Evolutionary conservation across 352 stramenopile species (phyloP).

Genomic region (Phytophthora europaea): DNA sequence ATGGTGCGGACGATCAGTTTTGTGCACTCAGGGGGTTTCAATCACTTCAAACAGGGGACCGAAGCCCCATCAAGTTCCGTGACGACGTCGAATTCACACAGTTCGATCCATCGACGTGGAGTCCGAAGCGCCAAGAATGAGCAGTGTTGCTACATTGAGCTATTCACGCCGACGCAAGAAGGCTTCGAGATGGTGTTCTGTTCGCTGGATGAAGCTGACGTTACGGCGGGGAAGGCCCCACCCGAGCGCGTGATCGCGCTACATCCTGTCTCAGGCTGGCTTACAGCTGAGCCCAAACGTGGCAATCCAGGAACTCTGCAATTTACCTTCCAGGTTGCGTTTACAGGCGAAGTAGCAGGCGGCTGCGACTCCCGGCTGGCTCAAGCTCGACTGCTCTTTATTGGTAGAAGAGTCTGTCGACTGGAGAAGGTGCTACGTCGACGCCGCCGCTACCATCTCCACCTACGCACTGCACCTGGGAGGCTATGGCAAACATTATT

Average conservation of each 20-base stretch:
- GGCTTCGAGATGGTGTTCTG: slow-evolving; percentile 36
- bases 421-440: slow-evolving; percentile 34
- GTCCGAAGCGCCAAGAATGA: slow-evolving; percentile 25
- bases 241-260: slow-evolving; percentile 22
- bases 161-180: slow-evolving; percentile 29
- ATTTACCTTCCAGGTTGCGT: slow-evolving; percentile 37
- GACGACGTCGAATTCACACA: not conserved
- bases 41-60: slow-evolving; percentile 20
- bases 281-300: slow-evolving; percentile 22
- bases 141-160: slow-evolving; percentile 42
- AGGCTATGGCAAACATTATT: slow-evolving; percentile 18
- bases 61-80: slow-evolving; percentile 11
- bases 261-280: slow-evolving; percentile 37
- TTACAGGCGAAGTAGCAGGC: slow-evolving; percentile 20
- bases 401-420: slow-evolving; percentile 33
- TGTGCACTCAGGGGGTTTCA: slow-evolving; percentile 22
- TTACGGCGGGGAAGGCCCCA: slow-evolving; percentile 33
- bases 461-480: slow-evolving; percentile 10
- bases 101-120: not conserved
- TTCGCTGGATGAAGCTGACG: slow-evolving; percentile 25
- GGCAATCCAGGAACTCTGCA: slow-evolving; percentile 11
- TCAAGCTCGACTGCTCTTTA: slow-evolving; percentile 23
- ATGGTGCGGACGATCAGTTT: slow-evolving; percentile 48
- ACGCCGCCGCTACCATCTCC: slow-evolving; percentile 3
- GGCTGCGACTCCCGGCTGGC: slow-evolving; percentile 25